Evolutionary conservation across 495 filamentous ascomycete genomes (phyloP).

Genomic region (Bombardia bombarda): DNA sequence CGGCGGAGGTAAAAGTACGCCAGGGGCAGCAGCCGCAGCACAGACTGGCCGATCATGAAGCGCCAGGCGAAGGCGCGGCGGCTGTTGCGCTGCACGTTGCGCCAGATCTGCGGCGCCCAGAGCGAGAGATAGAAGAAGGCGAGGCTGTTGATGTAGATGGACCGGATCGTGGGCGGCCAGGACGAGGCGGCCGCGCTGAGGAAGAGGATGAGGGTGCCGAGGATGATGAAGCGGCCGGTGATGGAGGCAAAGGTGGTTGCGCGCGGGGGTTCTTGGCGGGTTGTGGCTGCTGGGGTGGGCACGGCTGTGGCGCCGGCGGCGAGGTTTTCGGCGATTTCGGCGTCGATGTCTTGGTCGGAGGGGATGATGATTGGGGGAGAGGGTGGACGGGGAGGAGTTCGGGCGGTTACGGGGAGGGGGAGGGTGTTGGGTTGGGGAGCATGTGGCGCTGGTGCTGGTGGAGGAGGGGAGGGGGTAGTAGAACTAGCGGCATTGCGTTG

Average conservation of each 20-base stretch:
- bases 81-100: slow-evolving; percentile 86
- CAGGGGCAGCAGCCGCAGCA: slow-evolving; percentile 68
- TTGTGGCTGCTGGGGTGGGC: slow-evolving; percentile 5
- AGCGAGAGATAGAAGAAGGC: slow-evolving; percentile 74
- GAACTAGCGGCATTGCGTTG: slow-evolving; percentile 21
- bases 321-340: slow-evolving; percentile 42
- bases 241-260: slow-evolving; percentile 57
- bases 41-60: slow-evolving; percentile 77
- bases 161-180: slow-evolving; percentile 63
- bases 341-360: slow-evolving; percentile 72
- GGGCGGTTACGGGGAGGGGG: slow-evolving; percentile 56
- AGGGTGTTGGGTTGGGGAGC: slow-evolving; percentile 37
- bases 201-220: slow-evolving; percentile 62
- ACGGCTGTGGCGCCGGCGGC: slow-evolving; percentile 23
- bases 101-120: slow-evolving; percentile 84
- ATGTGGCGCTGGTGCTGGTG: slow-evolving; percentile 13
- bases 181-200: slow-evolving; percentile 66
- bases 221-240: slow-evolving; percentile 69
- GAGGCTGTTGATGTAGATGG: slow-evolving; percentile 60
- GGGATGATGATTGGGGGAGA: slow-evolving; percentile 66
- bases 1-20: slow-evolving; percentile 68
- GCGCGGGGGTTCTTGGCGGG: slow-evolving; percentile 13
- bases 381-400: slow-evolving; percentile 17
- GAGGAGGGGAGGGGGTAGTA: slow-evolving; percentile 19
- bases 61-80: slow-evolving; percentile 81